Evolutionary conservation across 2,329 filamentous ascomycete genomes (phyloP).

Genomic region (Thielaviopsis euricoi): DNA sequence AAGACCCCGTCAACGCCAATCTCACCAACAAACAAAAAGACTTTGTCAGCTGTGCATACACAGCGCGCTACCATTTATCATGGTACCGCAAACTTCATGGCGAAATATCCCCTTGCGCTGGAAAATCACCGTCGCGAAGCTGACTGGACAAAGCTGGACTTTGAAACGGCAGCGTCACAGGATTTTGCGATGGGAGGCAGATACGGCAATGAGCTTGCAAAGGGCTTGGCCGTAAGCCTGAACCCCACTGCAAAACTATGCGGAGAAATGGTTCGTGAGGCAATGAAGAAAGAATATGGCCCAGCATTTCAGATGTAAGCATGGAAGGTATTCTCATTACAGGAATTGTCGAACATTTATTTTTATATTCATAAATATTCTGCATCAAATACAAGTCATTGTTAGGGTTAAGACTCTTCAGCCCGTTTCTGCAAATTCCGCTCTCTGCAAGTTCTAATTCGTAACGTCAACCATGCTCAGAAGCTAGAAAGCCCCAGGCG

Average conservation of each 20-base stretch:
- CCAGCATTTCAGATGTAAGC: constrained; percentile 26
- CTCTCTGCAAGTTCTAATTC: not conserved
- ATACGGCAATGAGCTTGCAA: constrained; percentile 49
- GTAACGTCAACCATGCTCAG: not conserved
- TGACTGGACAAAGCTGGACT: constrained; percentile 35
- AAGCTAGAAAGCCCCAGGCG: constrained; percentile 13
- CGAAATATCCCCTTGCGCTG: constrained; percentile 22
- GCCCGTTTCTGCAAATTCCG: not conserved
- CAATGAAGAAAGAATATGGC: constrained; percentile 52
- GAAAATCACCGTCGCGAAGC: constrained; percentile 26
- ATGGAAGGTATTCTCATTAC: not conserved
- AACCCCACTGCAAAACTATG: constrained; percentile 56
- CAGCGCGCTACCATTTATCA: constrained; percentile 53
- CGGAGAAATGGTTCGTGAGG: constrained; percentile 51
- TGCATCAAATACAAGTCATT: not conserved
- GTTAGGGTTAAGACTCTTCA: not conserved
- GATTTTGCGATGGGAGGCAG: constrained; percentile 49
- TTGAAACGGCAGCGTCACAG: constrained; percentile 44
- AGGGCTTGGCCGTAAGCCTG: constrained; percentile 44
- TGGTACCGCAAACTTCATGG: constrained; percentile 35
- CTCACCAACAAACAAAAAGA: constrained; percentile 47
- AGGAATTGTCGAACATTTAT: not conserved
- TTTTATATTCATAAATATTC: not conserved
- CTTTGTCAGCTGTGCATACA: constrained; percentile 53
- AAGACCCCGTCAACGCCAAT: constrained; percentile 31